A percentile compares a stretch with the other conserved stretches of the same genome.
These are phyloP conservation scores for Danielia oregonensis DNA, from an alignment of 805 yeast genomes.

Conservation along the genomic window DNA sequence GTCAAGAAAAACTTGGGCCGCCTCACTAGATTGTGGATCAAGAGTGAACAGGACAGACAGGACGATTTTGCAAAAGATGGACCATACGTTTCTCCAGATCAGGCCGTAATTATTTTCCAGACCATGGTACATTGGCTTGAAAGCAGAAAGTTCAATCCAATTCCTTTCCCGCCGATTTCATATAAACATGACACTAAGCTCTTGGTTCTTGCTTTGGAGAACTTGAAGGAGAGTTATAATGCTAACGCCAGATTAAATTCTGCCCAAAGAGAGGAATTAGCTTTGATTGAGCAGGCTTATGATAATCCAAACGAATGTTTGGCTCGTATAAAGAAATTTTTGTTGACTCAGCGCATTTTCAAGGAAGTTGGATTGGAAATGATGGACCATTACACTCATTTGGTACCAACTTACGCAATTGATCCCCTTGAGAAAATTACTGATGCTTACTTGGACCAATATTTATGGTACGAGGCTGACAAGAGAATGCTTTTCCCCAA, in stretches of 20 bases:
- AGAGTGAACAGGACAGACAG: slow-evolving; percentile 88
- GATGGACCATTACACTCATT: slow-evolving; percentile 85
- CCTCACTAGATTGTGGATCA: slow-evolving; percentile 86
- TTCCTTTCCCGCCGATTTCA: slow-evolving; percentile 89
- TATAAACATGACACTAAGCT: slow-evolving; percentile 93
- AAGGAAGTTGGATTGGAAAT: slow-evolving; percentile 83
- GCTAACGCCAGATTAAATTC: slow-evolving; percentile 72
- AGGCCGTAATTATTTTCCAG: slow-evolving; percentile 82
- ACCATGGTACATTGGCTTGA: slow-evolving; percentile 93
- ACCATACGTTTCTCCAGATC: slow-evolving; percentile 79
- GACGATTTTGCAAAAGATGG: slow-evolving; percentile 76
- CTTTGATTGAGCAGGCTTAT: slow-evolving; percentile 91
- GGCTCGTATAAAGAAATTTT: slow-evolving; percentile 73
- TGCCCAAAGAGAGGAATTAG: slow-evolving; percentile 86
- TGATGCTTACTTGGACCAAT: slow-evolving; percentile 94
- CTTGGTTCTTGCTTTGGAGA: slow-evolving; percentile 83
- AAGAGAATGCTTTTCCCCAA: slow-evolving; percentile 83
- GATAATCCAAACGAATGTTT: slow-evolving; percentile 95
- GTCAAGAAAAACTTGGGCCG: slow-evolving; percentile 92
- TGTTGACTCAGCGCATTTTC: slow-evolving; percentile 86
- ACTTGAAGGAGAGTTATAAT: slow-evolving; percentile 71
- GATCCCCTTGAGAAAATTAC: slow-evolving; percentile 94
- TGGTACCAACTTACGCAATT: slow-evolving; percentile 80
- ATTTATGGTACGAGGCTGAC: slow-evolving; percentile 93
- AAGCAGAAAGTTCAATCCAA: slow-evolving; percentile 74